Evolutionary conservation across 2,329 filamentous ascomycete genomes (phyloP), one percentile per base, ranked within the genome.

Genomic region (Coleophoma eucalyptorum): DNA sequence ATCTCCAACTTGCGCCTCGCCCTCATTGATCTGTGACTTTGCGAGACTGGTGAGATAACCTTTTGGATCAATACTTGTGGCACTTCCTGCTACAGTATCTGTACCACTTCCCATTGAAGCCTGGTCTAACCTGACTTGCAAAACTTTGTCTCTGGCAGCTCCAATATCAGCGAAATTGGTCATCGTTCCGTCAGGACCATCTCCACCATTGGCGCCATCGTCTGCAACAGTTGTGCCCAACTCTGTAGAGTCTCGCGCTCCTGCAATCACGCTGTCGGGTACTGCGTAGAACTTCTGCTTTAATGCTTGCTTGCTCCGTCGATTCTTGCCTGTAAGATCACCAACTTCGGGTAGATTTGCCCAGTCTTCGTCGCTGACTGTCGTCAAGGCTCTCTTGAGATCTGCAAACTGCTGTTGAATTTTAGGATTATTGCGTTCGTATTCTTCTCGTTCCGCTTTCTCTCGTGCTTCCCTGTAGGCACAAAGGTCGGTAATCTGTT

Each of bases 141-240:
- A 79, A 38, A 97, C 94, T 70, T 96, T 97, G 73, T 97, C 90
- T 72, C 94, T 85, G 18, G 94, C 95, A 42, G 92, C 91, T 70
- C 95, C 94, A 56, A 99, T 97, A 68, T 96, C 89, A 42, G 93
- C 93, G 67, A 99, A 99, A 67, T 99, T 97, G 11, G 93, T 99
- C 82, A 96, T 94, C 1, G 91, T 96, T 2, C 93, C 92, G 63
- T 96, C 91, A 3, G 71, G 67, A 46, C 69, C 72, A 51, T 85
- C 80, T 26, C 69, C 71, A 18, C 69, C 73, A 11, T 73, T 71
- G n/a, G 26, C 26, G 77, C 84, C 87, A 54, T 96, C 92, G 35
- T 95, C 90, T 42, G 84, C 79, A n/a, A 99, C 85, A 0, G 90
- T 95, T 2, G 91, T 94, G 44, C 91, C 88, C 57, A 97, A 81